phyloP scores from a whole-genome alignment of 108 stramenopile genomes.

The Hondaea fermentalgiana region DNA sequence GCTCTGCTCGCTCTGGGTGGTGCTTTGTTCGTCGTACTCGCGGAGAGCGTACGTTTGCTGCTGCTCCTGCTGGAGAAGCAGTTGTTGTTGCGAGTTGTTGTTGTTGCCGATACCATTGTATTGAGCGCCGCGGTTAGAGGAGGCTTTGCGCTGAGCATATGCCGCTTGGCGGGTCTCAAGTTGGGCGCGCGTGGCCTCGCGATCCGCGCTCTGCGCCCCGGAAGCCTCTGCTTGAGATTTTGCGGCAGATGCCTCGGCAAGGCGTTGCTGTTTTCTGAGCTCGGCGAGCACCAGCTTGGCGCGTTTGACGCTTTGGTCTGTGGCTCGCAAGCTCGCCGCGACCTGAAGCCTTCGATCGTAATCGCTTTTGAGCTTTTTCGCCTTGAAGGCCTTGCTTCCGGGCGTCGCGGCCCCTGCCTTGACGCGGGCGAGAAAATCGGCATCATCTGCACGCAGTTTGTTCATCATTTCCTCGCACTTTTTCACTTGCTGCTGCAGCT shows the following conservation, averaged over 20 bases:
- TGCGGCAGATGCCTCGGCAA: background rate
- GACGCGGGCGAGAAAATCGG: background rate
- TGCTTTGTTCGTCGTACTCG: background rate
- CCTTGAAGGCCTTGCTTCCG: background rate
- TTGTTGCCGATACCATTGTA: background rate
- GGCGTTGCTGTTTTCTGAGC: background rate
- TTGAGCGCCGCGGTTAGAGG: too few relatives aligned
- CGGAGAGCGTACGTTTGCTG: background rate
- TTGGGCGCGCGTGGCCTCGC: background rate
- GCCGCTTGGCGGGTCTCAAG: too few relatives aligned
- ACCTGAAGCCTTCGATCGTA: constrained; percentile 11
- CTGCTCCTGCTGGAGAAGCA: background rate
- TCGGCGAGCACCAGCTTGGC: background rate
- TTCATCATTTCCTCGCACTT: background rate
- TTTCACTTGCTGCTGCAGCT: background rate
- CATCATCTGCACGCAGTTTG: background rate
- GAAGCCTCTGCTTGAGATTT: background rate
- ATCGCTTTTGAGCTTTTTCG: background rate
- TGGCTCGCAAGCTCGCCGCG: background rate
- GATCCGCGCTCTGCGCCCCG: background rate
- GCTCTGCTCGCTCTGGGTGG: background rate
- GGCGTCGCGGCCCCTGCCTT: background rate
- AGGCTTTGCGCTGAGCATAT: too few relatives aligned
- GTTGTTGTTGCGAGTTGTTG: background rate
- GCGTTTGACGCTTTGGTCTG: background rate